Percentiles rank a stretch among this genome's conserved stretches.
Evolutionary conservation across 129 eudicot genomes (phyloP).

Genomic region (Kitagawia praeruptora): DNA sequence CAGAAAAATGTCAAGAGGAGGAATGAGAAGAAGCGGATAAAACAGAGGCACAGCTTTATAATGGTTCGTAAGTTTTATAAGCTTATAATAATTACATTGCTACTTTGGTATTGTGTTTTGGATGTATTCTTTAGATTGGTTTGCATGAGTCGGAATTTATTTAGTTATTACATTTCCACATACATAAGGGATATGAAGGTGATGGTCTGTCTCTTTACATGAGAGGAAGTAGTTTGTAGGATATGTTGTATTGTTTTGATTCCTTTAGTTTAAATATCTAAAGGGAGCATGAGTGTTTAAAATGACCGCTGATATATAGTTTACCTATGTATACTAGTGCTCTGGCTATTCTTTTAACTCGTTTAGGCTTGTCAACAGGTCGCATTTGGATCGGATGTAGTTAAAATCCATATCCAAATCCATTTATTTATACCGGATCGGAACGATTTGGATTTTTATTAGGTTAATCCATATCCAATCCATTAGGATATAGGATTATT

Average conservation of each 20-base stretch:
- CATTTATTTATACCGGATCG: too few species aligned
- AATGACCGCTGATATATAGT: not conserved
- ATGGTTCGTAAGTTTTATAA: conserved; percentile 33
- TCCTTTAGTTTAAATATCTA: too few species aligned
- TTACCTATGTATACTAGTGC: not conserved
- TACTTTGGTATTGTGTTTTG: not conserved
- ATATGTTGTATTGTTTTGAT: not conserved
- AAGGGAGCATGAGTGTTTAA: not conserved
- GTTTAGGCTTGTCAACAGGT: not conserved
- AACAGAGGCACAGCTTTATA: conserved; percentile 51
- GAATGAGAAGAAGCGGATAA: conserved; percentile 83
- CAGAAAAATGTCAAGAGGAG: conserved; percentile 86
- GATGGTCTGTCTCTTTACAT: not conserved
- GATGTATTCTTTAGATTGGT: not conserved
- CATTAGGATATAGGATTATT: too few species aligned
- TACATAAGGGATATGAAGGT: not conserved
- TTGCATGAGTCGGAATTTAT: not conserved
- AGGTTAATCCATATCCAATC: too few species aligned
- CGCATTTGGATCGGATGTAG: too few species aligned
- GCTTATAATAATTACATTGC: not conserved
- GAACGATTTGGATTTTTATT: too few species aligned
- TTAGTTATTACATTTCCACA: not conserved
- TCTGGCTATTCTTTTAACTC: not conserved
- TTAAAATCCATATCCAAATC: too few species aligned
- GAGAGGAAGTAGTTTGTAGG: not conserved